Evolutionary conservation across 305 asterid genomes (phyloP), one percentile per base, ranked within the genome.

Genomic region (Fraxinus angustifolia): DNA sequence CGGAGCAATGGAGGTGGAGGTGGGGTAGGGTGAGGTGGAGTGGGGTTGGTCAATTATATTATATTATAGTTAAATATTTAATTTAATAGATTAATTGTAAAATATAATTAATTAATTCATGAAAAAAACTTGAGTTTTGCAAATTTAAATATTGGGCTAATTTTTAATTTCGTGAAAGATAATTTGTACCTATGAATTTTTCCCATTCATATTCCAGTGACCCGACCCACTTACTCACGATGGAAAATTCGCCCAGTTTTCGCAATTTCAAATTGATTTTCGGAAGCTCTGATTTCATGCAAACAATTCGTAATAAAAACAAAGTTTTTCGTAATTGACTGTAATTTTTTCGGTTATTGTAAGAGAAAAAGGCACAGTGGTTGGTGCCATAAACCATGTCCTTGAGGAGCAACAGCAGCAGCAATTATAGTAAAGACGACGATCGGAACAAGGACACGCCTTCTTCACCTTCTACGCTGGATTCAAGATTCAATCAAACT

Each of bases 401-500:
- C 77, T 77, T 88, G 91, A 88, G 81, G 80, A 86, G 60, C 73
- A 71, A 83, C 83, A 85, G 79, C 88, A 82, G 72, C 87, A 78
- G 80, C 82, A 90, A 80, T 84, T 82, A 79, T 76, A 80, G 83
- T 73, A 85, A 85, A 36, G 91, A 88, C 28, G 91, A 89, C 34
- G 92, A 87, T 83, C 88, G 81, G 42, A 86, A 80, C 87, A 91
- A 91, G 73, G 87, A 81, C 33, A 73, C 86, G 56, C 74, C 91
- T 48, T 79, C 91, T 81, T 78, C 91, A 65, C 85, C 89, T 75
- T 82, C 96, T 53, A 42, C 86, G 79, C 82, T 83, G 17, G 99
- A 96, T 92, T 96, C 99, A 73, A 90, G 99, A 92, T 93, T 96
- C 91, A 93, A 91, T 80, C 98, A 95, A 83, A 95, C 98, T 79